Evolutionary conservation across 805 yeast genomes (phyloP).

Genomic region (Suhomyces sp.): DNA sequence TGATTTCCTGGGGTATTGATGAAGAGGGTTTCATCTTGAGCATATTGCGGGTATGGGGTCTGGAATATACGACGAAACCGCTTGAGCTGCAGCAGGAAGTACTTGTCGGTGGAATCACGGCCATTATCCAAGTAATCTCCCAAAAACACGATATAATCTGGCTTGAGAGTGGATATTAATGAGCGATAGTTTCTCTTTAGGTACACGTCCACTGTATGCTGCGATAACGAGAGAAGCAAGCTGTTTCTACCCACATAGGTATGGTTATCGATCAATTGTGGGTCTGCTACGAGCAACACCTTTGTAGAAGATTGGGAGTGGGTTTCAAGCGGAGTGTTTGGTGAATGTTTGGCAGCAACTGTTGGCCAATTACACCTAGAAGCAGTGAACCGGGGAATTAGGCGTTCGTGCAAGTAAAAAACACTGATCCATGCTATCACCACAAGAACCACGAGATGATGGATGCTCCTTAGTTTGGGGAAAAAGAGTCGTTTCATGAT

Average conservation of each 20-base stretch:
- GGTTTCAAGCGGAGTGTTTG: neutral
- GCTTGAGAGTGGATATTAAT: slow-evolving; percentile 29
- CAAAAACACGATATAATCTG: slow-evolving; percentile 39
- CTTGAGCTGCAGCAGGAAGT: slow-evolving; percentile 26
- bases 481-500: slow-evolving; percentile 10
- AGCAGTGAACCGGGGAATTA: slow-evolving; percentile 28
- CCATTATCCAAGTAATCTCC: slow-evolving; percentile 47
- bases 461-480: slow-evolving; percentile 27
- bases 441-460: slow-evolving; percentile 26
- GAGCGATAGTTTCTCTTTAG: slow-evolving; percentile 37
- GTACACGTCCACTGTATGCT: slow-evolving; percentile 43
- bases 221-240: slow-evolving; percentile 29
- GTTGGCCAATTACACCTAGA: slow-evolving; percentile 35
- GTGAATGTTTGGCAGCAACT: too few species aligned
- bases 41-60: slow-evolving; percentile 10
- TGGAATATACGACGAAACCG: slow-evolving; percentile 36
- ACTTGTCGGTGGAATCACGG: slow-evolving; percentile 30
- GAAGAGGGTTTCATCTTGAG: slow-evolving; percentile 26
- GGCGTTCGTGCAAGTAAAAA: slow-evolving; percentile 34
- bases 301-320: slow-evolving; percentile 19
- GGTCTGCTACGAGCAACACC: slow-evolving; percentile 42
- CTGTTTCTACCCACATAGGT: slow-evolving; percentile 42
- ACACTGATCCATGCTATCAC: slow-evolving; percentile 27
- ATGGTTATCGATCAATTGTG: slow-evolving; percentile 45
- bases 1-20: slow-evolving; percentile 32